phyloP scores from a whole-genome alignment of 495 filamentous ascomycete species.

The Lichenothelia convexa region DNA sequence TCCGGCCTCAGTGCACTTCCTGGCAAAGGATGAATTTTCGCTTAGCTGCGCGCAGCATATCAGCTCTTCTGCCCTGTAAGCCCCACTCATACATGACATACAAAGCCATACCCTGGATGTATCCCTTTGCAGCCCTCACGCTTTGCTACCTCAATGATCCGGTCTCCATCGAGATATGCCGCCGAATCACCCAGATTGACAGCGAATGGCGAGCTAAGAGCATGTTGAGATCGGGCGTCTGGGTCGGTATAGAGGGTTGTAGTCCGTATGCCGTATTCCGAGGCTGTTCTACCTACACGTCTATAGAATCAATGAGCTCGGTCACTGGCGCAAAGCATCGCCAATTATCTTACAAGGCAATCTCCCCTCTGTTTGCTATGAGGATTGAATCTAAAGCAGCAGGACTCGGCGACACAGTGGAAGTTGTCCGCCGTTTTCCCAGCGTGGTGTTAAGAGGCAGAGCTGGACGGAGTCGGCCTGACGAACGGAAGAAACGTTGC shows the following conservation, averaged over 20 bases:
- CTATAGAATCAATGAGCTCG: conserved; percentile 21
- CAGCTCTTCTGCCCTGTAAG: too few relatives aligned
- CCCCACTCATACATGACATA: conserved; percentile 23
- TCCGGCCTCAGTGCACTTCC: conserved; percentile 75
- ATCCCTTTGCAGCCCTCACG: conserved; percentile 70
- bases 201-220: conserved; percentile 60
- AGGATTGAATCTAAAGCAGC: conserved; percentile 74
- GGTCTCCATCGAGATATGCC: conserved; percentile 81
- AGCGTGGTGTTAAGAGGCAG: conserved; percentile 6
- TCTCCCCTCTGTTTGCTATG: conserved; percentile 94
- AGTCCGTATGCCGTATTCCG: conserved; percentile 74
- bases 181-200: conserved; percentile 64
- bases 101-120: conserved; percentile 94
- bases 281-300: conserved; percentile 72
- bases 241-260: conserved; percentile 92
- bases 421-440: not conserved
- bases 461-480: conserved; percentile 2
- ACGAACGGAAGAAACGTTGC: conserved; percentile 6
- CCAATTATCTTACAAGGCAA: conserved; percentile 46
- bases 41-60: conserved; percentile 31
- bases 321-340: not conserved
- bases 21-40: conserved; percentile 84
- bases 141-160: conserved; percentile 76
- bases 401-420: conserved; percentile 18
- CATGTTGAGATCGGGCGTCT: conserved; percentile 76